Evolutionary conservation across 495 filamentous ascomycete species (phyloP), one percentile per base, ranked within the genome.

Genomic region (Aspergillus sclerotioniger): DNA sequence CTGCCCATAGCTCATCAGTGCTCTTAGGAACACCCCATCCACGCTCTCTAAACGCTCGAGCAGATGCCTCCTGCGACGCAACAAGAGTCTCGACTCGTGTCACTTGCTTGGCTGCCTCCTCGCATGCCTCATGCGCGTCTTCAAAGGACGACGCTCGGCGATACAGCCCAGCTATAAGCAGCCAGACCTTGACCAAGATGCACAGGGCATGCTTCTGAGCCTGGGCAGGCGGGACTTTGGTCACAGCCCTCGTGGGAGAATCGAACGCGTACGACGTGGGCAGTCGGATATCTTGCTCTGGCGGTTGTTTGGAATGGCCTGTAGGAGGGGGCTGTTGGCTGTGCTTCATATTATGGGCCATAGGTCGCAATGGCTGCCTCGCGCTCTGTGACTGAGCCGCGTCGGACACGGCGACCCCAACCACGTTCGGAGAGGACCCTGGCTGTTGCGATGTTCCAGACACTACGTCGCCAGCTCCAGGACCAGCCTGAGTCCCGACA

Each of bases 141-240:
- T 88, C 84, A 41, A 84, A 82, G 69, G 92, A 84, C 1, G 79
- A 84, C 10, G 92, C 90, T 46, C 90, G 84, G 21, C 92, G 84
- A 64, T 98, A 98, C 53, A 97, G 84, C 0, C 87, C 87, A 3
- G 90, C 86, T 48, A 96, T 92, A 58, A 91, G 86, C 12, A 96
- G 80, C 94, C 94, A 98, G 20, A 96, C 84, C 53, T 84, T 85
- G n/a, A 88, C 77, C 6, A 96, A 79, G 62, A 87, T 71, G 6
- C 79, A 79, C 33, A 80, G 79, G 20, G 86, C 78, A 57, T 83
- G 84, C 52, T 83, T 83, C 59, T 81, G 78, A 35, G 68, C 68
- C 64, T 79, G 68, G 35, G 71, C 48, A 49, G 68, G 56, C 32
- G 77, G 63, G 32, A 76, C 73, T 59, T 71, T 71, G 54, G 71